phyloP scores from a whole-genome alignment of 2,329 filamentous ascomycete species.

The Fusarium udum region DNA sequence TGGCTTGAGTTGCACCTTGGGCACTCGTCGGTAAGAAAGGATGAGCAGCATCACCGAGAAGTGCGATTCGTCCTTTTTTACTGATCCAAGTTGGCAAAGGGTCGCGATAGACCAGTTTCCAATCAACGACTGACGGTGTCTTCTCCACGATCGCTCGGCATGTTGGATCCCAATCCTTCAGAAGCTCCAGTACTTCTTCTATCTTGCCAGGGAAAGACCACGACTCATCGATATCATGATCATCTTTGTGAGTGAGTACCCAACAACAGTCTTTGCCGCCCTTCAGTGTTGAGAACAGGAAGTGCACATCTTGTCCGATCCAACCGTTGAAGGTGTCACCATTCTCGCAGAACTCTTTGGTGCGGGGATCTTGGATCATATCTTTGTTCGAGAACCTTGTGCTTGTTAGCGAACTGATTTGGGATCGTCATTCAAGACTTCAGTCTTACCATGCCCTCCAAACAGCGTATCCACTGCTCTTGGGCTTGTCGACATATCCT shows the following conservation, averaged over 20 bases:
- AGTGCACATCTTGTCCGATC: constrained; percentile 54
- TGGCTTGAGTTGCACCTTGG: constrained; percentile 32
- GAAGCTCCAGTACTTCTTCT: constrained; percentile 19
- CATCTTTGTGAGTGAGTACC: constrained; percentile 61
- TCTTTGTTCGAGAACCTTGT: constrained; percentile 52
- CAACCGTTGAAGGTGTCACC: constrained; percentile 68
- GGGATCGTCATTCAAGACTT: rapidly evolving
- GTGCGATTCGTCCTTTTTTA: background rate
- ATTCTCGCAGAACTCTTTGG: constrained; percentile 62
- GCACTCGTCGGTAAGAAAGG: constrained; percentile 32
- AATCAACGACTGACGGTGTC: constrained; percentile 22
- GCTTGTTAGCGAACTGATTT: background rate
- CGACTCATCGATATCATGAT: constrained; percentile 32
- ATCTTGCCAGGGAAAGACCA: constrained; percentile 35
- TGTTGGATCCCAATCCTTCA: constrained; percentile 22
- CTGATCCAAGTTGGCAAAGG: constrained; percentile 29
- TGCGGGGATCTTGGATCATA: constrained; percentile 61
- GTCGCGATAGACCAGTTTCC: constrained; percentile 33
- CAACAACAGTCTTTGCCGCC: constrained; percentile 57
- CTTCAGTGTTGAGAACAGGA: constrained; percentile 66
- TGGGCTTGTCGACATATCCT: constrained; percentile 23
- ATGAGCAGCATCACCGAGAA: constrained; percentile 35
- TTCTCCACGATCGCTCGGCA: constrained; percentile 34
- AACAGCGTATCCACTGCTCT: constrained; percentile 34
- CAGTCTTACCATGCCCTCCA: constrained; percentile 60